phyloP scores from a whole-genome alignment of 179 eudicot species.

The Heliamphora ciliata region DNA sequence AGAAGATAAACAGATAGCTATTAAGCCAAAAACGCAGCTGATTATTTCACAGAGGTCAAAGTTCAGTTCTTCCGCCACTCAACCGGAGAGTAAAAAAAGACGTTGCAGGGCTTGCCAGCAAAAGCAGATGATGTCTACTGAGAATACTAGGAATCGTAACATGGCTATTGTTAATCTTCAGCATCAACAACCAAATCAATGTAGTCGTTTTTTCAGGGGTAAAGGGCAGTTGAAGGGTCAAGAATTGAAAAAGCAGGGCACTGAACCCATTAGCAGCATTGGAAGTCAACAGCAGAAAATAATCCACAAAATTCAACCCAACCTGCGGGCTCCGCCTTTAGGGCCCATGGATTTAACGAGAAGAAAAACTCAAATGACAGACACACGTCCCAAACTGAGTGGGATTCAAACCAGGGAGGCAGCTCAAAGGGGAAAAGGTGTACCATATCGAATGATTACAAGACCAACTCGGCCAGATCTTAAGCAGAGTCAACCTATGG shows the following conservation, averaged over 20 bases:
- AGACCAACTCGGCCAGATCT: constrained; percentile 4
- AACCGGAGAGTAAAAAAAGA: constrained; percentile 30
- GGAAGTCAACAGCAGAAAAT: constrained; percentile 13
- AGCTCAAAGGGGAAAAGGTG: constrained; percentile 6
- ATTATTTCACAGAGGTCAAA: constrained; percentile 13
- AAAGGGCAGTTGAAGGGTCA: constrained; percentile 14
- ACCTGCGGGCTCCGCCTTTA: constrained; percentile 10
- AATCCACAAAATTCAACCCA: constrained; percentile 19
- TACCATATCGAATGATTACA: not conserved
- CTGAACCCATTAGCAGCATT: constrained; percentile 8
- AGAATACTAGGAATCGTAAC: constrained; percentile 2
- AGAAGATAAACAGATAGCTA: not conserved
- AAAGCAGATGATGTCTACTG: constrained; percentile 20
- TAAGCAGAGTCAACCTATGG: not conserved
- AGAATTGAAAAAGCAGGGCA: constrained; percentile 15
- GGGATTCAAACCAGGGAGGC: constrained; percentile 8
- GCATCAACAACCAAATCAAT: constrained; percentile 15
- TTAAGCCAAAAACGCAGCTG: not conserved
- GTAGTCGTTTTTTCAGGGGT: constrained; percentile 2
- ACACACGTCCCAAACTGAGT: constrained; percentile 11
- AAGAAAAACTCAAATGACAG: constrained; percentile 10
- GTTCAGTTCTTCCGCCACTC: constrained; percentile 22
- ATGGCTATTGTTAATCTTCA: constrained; percentile 13
- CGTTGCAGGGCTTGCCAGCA: constrained; percentile 28
- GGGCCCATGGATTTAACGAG: constrained; percentile 17